A percentile compares a stretch with the other conserved stretches of the same genome.
Conservation (phyloP, 352 stramenopile genomes). For the Phytophthora sojae region DNA sequence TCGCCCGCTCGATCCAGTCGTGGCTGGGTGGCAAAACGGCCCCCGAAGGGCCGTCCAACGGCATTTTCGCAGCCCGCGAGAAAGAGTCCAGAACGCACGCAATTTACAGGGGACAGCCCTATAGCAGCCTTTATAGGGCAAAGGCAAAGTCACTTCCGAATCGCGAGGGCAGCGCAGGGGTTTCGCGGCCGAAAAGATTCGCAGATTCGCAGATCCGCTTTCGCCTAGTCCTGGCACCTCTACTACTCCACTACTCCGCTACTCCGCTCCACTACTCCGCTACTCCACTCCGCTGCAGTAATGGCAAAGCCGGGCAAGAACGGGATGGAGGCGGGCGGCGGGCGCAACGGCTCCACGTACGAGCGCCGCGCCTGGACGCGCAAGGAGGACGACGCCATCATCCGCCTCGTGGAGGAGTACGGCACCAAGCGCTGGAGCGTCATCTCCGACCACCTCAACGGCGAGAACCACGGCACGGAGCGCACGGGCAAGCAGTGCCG, state of each 20-base stretch:
- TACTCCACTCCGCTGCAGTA: background rate
- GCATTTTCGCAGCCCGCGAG: conserved; percentile 30
- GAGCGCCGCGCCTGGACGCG: conserved; percentile 86
- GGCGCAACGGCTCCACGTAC: conserved; percentile 67
- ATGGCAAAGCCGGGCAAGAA: conserved; percentile 74
- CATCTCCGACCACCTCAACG: conserved; percentile 89
- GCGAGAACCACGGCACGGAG: conserved; percentile 85
- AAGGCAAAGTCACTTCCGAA: conserved; percentile 12
- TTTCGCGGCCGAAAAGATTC: conserved; percentile 37
- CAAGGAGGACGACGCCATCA: conserved; percentile 89
- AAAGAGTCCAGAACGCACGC: conserved; percentile 19
- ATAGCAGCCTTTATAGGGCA: background rate
- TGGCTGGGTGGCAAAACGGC: conserved; percentile 20
- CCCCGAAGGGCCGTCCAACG: conserved; percentile 30
- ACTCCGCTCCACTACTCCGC: background rate
- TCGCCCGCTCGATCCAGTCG: background rate
- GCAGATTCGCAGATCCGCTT: conserved; percentile 41
- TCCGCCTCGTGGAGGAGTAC: conserved; percentile 87
- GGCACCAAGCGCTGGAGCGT: conserved; percentile 89
- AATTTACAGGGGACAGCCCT: conserved; percentile 17
- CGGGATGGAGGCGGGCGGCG: conserved; percentile 39
- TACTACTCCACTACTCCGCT: background rate
- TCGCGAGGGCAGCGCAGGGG: conserved; percentile 11
- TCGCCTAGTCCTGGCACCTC: conserved; percentile 2
- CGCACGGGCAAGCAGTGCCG: conserved; percentile 88